Conservation (phyloP, 1,284 basidiomycete genomes). For the Takashimella tepidaria region DNA sequence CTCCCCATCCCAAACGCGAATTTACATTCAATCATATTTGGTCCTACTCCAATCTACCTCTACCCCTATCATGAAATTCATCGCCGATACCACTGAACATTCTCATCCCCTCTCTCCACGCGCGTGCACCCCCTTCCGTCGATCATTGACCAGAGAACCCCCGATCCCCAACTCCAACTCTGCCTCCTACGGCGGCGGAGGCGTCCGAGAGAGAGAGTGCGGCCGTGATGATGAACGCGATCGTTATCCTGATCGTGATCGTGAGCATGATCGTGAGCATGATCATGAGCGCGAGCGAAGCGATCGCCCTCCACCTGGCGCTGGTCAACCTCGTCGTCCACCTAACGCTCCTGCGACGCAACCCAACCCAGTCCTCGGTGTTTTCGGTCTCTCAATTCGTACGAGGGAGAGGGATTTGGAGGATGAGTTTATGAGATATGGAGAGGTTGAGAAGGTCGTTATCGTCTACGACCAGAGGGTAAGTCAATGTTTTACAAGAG, state of each 20-base stretch:
- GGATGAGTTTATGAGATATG: slow-evolving; percentile 84
- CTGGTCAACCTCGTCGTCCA: slow-evolving; percentile 17
- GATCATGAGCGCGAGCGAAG: neutral
- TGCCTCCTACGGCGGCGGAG: too few species aligned
- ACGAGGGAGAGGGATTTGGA: slow-evolving; percentile 91
- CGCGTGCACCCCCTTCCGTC: neutral
- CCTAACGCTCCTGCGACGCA: slow-evolving; percentile 52
- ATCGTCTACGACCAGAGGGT: slow-evolving; percentile 99
- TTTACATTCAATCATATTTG: too few species aligned
- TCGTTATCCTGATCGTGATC: neutral
- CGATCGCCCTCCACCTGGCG: neutral
- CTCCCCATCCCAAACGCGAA: too few species aligned
- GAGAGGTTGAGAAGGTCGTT: slow-evolving; percentile 88
- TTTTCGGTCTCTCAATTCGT: slow-evolving; percentile 92
- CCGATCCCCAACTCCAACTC: too few species aligned
- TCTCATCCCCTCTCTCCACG: neutral
- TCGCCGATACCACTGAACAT: neutral
- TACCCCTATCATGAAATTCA: neutral
- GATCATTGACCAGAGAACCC: neutral
- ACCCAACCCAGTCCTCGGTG: slow-evolving; percentile 85
- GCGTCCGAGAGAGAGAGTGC: too few species aligned
- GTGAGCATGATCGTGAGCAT: slow-evolving; percentile 5
- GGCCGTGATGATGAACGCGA: too few species aligned
- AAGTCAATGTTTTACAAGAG: slow-evolving; percentile 39
- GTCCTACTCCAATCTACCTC: neutral